Percentiles rank a stretch among this genome's conserved stretches.
Evolutionary conservation across 2,329 filamentous ascomycete species (phyloP).

Genomic region (Phialocephala sp.): DNA sequence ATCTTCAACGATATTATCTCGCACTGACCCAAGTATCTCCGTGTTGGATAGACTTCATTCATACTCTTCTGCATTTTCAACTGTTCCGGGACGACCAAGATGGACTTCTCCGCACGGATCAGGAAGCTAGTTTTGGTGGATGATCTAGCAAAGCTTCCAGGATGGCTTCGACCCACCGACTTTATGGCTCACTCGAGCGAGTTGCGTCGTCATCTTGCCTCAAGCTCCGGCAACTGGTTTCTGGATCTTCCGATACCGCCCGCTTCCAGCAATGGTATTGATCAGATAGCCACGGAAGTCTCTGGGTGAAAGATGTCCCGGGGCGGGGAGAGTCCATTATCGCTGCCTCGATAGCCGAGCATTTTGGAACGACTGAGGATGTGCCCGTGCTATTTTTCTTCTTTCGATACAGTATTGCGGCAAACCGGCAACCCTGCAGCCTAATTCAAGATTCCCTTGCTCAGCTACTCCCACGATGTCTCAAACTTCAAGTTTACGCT

Average conservation of each 20-base stretch:
- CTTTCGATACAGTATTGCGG: conserved; percentile 45
- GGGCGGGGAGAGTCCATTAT: conserved; percentile 51
- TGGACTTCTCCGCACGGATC: neutral
- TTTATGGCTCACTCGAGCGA: conserved; percentile 27
- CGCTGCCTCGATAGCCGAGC: conserved; percentile 30
- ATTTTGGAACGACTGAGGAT: conserved; percentile 10
- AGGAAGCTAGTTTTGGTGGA: conserved; percentile 12
- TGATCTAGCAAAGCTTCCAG: conserved; percentile 24
- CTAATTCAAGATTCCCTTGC: conserved; percentile 43
- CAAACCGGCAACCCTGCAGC: conserved; percentile 39
- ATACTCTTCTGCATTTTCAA: neutral
- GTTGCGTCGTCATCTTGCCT: conserved; percentile 25
- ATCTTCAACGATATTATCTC: neutral
- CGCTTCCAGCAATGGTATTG: conserved; percentile 33
- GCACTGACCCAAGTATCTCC: neutral
- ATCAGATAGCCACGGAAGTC: conserved; percentile 43
- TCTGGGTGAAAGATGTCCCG: conserved; percentile 54
- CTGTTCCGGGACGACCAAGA: neutral
- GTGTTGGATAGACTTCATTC: neutral
- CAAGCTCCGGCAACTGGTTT: conserved; percentile 24
- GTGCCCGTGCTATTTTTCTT: conserved; percentile 45
- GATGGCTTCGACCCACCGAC: conserved; percentile 30
- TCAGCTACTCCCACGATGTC: conserved; percentile 42
- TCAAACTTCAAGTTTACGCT: conserved; percentile 8
- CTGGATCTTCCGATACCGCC: conserved; percentile 29